Conservation (phyloP, 257 asterid species). For the Sherardia arvensis region DNA sequence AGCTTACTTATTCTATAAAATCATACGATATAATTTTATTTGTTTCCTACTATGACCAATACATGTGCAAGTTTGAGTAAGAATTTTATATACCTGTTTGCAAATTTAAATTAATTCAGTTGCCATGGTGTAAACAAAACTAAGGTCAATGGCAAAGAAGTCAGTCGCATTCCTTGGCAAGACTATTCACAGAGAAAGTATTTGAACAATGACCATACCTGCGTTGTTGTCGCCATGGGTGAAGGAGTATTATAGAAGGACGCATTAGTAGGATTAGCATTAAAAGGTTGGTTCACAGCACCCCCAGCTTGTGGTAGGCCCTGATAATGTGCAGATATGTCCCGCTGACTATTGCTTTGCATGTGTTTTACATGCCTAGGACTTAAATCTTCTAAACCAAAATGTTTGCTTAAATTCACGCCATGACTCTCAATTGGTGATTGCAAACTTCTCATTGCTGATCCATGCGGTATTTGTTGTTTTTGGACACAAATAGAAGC, state of each 20-base stretch:
- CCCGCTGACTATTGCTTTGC: constrained; percentile 50
- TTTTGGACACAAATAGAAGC: constrained; percentile 66
- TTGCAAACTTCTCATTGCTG: constrained; percentile 38
- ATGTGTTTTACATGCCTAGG: constrained; percentile 54
- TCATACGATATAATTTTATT: no score
- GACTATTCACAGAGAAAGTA: background rate
- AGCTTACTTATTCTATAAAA: background rate
- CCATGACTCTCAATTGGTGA: constrained; percentile 42
- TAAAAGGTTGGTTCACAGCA: constrained; percentile 36
- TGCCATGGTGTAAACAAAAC: background rate
- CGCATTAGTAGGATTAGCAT: constrained; percentile 43
- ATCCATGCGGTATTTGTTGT: constrained; percentile 47
- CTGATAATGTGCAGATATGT: constrained; percentile 55
- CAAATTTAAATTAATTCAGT: no score
- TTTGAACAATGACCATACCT: constrained; percentile 48
- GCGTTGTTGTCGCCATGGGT: constrained; percentile 61
- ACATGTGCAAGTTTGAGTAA: background rate
- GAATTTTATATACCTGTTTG: background rate
- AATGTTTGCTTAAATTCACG: constrained; percentile 30
- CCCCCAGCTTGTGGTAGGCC: constrained; percentile 33
- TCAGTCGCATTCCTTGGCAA: background rate
- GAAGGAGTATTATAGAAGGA: constrained; percentile 87
- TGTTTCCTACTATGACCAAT: no score
- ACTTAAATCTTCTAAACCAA: constrained; percentile 58
- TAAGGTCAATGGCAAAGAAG: background rate